A percentile compares a stretch with the other conserved stretches of the same genome.
Conservation (phyloP, 2,329 filamentous ascomycete genomes). For the Neurospora sp. region DNA sequence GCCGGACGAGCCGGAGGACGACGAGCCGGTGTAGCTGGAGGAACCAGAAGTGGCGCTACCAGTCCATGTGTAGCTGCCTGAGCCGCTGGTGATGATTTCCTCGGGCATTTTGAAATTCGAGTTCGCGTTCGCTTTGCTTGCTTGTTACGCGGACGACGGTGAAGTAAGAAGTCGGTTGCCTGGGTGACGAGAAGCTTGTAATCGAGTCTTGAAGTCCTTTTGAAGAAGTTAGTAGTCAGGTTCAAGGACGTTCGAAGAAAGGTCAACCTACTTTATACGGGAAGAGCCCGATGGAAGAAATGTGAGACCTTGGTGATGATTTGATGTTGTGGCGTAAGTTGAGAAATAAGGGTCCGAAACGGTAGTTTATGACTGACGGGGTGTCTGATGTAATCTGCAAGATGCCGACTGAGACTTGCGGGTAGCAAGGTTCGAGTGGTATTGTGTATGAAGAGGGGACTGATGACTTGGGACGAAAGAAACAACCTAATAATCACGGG, state of each 20-base stretch:
- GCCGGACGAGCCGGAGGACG: not conserved
- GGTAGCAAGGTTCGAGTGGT: not conserved
- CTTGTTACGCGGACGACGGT: not conserved
- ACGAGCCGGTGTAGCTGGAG: not conserved
- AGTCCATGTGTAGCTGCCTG: not conserved
- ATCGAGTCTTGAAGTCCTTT: not conserved
- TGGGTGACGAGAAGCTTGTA: not conserved
- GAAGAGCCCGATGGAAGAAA: not conserved
- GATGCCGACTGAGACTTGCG: not conserved
- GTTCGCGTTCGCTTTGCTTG: not conserved
- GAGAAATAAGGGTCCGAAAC: not conserved
- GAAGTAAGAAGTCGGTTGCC: not conserved
- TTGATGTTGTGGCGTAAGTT: not conserved
- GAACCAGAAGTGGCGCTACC: not conserved
- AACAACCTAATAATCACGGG: not conserved
- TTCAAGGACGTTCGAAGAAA: not conserved
- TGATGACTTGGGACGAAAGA: not conserved
- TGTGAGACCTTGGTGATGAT: not conserved
- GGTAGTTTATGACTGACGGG: not conserved
- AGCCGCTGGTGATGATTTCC: slow-evolving; percentile 1
- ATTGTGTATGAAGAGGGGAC: not conserved
- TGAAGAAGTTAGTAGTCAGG: too few species aligned
- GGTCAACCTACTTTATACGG: not conserved
- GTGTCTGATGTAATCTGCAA: not conserved
- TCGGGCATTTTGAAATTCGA: not conserved